A percentile compares a stretch with the other conserved stretches of the same genome.
Evolutionary conservation across 306 rosid genomes (phyloP).

Genomic region (Sophora flavescens): DNA sequence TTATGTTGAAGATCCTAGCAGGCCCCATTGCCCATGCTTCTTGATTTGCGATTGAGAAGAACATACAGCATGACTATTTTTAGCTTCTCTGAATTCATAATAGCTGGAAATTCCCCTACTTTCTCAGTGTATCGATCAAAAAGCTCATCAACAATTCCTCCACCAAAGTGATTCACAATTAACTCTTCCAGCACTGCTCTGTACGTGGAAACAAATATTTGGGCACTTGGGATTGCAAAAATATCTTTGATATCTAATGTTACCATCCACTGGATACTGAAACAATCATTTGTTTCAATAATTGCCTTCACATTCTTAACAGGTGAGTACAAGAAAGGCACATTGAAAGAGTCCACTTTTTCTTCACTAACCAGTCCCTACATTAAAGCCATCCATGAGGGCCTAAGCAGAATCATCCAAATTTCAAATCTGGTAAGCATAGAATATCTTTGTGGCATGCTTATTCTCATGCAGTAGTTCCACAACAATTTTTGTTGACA

Average conservation of each 20-base stretch:
- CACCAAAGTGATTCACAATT: slow-evolving; percentile 39
- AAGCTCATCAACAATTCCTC: slow-evolving; percentile 37
- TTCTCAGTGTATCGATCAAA: slow-evolving; percentile 41
- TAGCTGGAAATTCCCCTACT: slow-evolving; percentile 32
- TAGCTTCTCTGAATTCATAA: slow-evolving; percentile 1
- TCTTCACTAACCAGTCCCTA: slow-evolving; percentile 38
- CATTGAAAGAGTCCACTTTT: slow-evolving; percentile 38
- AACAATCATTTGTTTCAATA: neutral
- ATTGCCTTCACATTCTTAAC: slow-evolving; percentile 5
- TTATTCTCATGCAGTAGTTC: too few species aligned
- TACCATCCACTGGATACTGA: slow-evolving; percentile 24
- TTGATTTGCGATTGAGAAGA: slow-evolving; percentile 34
- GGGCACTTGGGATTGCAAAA: neutral
- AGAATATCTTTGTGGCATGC: too few species aligned
- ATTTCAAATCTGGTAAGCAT: too few species aligned
- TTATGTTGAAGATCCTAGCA: too few species aligned
- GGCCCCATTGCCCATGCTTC: too few species aligned
- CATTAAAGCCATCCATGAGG: neutral
- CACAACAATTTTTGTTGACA: too few species aligned
- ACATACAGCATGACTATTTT: slow-evolving; percentile 5
- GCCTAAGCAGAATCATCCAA: too few species aligned
- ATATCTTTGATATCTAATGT: neutral
- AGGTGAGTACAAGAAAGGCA: slow-evolving; percentile 19
- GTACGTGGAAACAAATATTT: neutral
- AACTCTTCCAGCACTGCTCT: slow-evolving; percentile 33